A percentile compares a stretch with the other conserved stretches of the same genome.
These are phyloP conservation scores for Colletotrichum sublineola DNA, from an alignment of 2,329 filamentous ascomycete genomes.

Conservation along the genomic window DNA sequence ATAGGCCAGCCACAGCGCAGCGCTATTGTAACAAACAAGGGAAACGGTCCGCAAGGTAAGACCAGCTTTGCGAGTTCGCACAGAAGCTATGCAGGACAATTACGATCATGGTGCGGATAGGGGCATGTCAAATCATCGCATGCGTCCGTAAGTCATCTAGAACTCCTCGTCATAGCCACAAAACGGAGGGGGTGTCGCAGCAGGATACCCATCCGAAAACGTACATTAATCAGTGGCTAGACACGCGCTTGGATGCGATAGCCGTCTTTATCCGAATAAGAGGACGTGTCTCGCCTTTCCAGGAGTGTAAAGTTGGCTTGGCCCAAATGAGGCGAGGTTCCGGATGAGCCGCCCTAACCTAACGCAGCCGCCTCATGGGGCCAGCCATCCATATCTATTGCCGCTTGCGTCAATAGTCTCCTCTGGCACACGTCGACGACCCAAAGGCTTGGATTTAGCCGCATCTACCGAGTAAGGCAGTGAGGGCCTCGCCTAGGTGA, in stretches of 20 bases:
- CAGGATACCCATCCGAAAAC: conserved; percentile 10
- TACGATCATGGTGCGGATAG: not conserved
- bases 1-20: not conserved
- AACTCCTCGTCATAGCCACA: conserved; percentile 14
- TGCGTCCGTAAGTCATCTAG: conserved; percentile 14
- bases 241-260: not conserved
- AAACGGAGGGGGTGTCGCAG: not conserved
- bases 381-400: not conserved
- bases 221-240: conserved; percentile 21
- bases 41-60: conserved; percentile 21
- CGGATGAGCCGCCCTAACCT: not conserved
- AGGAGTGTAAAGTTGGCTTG: not conserved
- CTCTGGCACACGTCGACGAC: not conserved
- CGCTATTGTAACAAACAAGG: not conserved
- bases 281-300: conserved; percentile 7
- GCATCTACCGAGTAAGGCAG: not conserved
- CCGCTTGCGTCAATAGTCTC: not conserved
- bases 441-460: not conserved
- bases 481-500: conserved; percentile 3
- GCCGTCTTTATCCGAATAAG: conserved; percentile 8
- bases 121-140: not conserved
- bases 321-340: not conserved
- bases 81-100: conserved; percentile 1
- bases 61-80: not conserved
- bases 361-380: not conserved